These are phyloP conservation scores for Paraphoma chrysanthemicola DNA, from an alignment of 2,329 filamentous ascomycete genomes.

Conservation along the genomic window DNA sequence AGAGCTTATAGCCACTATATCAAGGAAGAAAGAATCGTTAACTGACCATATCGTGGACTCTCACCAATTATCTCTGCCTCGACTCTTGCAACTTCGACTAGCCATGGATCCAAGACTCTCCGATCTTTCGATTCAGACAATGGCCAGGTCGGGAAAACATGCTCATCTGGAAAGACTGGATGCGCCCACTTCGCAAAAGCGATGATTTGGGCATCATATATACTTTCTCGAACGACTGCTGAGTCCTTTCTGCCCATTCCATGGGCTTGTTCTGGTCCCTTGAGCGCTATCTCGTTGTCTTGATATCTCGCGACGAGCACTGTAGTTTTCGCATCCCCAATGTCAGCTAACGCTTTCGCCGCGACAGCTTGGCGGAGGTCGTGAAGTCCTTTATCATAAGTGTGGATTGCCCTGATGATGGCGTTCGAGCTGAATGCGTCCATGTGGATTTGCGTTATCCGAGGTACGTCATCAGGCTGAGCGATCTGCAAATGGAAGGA, in stretches of 20 bases:
- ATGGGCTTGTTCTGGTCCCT: background rate
- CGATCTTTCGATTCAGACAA: slow-evolving; percentile 1
- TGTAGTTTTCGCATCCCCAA: slow-evolving; percentile 6
- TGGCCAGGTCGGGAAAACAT: background rate
- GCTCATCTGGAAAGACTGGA: background rate
- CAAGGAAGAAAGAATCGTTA: no score
- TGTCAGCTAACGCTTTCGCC: slow-evolving; percentile 6
- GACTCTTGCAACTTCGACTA: slow-evolving; percentile 2
- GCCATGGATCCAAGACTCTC: slow-evolving; percentile 8
- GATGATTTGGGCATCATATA: background rate
- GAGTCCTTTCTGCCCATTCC: background rate
- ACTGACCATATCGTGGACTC: slow-evolving; percentile 10
- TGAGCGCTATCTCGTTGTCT: background rate
- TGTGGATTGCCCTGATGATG: slow-evolving; percentile 13
- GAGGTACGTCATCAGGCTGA: background rate
- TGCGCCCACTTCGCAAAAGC: slow-evolving; percentile 12
- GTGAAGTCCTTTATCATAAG: background rate
- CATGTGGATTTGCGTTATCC: slow-evolving; percentile 7
- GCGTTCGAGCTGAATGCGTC: slow-evolving; percentile 10
- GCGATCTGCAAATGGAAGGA: background rate
- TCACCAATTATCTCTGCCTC: slow-evolving; percentile 4
- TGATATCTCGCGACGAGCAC: slow-evolving; percentile 4
- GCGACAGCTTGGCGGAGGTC: slow-evolving; percentile 1
- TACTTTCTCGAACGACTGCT: background rate
- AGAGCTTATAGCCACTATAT: no score